Evolutionary conservation across 441 rosid genomes (phyloP), one percentile per base, ranked within the genome.

Genomic region (Hura crepitans): DNA sequence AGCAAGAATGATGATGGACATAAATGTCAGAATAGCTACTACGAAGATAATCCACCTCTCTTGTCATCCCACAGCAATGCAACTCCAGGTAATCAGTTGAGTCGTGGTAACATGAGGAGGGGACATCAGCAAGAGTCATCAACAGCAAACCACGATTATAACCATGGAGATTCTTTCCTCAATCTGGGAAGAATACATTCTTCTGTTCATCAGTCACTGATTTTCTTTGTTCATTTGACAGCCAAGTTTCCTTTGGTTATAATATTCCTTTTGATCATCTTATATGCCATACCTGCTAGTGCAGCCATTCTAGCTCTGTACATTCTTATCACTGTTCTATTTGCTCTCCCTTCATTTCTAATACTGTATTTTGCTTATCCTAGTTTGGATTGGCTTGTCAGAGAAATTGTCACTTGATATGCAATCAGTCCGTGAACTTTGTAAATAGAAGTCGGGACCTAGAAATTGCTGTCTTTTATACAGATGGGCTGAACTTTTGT

Each of bases 361-460:
- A 81, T 94, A 7, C 74, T 92, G 30, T 92, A 87, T 79, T 94
- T 90, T 46, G 85, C 97, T 70, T 86, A 85, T 54, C 94, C 91
- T n/a, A 84, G 87, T 81, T 78, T 94, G 85, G 93, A 90, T 79
- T 92, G 97, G 97, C 87, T 90, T 78, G 84, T 92, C 27, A 84
- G 96, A 78, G 97, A 92, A 89, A 87, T 92, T 55, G 23, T 87
- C 77, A 82, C 88, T 15, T 94, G 81, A 89, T 74, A 73, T 49
- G 65, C 47, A 50, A 25, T 66, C 54, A 25, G 61, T 60, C 42
- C 15, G 47, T 50, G 28, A 63, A 68, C 60, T 37, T 56, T 53
- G 68, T 79, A 77, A 72, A 45, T 68, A 63, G 72, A 46, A 62
- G 74, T 54, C 61, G 62, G 78, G 74, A 61, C 67, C 71, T 31